These are phyloP conservation scores for Desmodesmus armatus DNA, from an alignment of 139 green algal species.

Conservation along the genomic window DNA sequence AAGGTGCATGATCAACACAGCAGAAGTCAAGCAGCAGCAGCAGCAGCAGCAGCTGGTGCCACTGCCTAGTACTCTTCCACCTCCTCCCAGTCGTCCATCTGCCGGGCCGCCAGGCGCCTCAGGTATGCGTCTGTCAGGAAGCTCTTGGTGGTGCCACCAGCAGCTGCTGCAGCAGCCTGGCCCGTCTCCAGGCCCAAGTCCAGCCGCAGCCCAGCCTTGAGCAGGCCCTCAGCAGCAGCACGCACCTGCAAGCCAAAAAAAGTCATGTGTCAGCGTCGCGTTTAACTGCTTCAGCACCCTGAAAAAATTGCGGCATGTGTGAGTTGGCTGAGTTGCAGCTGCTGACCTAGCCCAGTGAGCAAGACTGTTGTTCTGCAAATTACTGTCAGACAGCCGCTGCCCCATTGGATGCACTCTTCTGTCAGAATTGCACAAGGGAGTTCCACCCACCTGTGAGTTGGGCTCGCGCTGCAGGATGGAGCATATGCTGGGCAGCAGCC, in stretches of 20 bases:
- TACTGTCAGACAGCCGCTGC: too few relatives aligned
- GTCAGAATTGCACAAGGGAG: too few relatives aligned
- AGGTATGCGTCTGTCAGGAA: slow-evolving; percentile 74
- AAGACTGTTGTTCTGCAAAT: too few relatives aligned
- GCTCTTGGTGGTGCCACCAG: slow-evolving; percentile 57
- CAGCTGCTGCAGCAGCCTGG: slow-evolving; percentile 53
- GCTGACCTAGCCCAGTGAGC: too few relatives aligned
- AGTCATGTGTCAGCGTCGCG: neutral
- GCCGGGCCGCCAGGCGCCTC: slow-evolving; percentile 65
- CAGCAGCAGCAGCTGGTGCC: neutral
- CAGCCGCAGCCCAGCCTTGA: slow-evolving; percentile 47
- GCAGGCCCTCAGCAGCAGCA: slow-evolving; percentile 48
- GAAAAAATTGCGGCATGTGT: too few relatives aligned
- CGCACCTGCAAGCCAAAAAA: too few relatives aligned
- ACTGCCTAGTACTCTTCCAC: slow-evolving; percentile 60
- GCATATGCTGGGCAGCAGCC: slow-evolving; percentile 72
- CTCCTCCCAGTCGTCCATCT: slow-evolving; percentile 65
- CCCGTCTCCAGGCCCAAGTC: slow-evolving; percentile 53
- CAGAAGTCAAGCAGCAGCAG: too few relatives aligned
- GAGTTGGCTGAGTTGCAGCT: too few relatives aligned
- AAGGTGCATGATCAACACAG: too few relatives aligned
- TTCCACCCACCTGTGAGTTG: slow-evolving; percentile 1
- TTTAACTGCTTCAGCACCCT: neutral
- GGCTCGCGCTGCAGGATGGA: slow-evolving; percentile 55
- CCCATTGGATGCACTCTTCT: neutral